Evolutionary conservation across 1,284 basidiomycete genomes (phyloP), one percentile per base, ranked within the genome.

Genomic region (Heterobasidion occidentale): DNA sequence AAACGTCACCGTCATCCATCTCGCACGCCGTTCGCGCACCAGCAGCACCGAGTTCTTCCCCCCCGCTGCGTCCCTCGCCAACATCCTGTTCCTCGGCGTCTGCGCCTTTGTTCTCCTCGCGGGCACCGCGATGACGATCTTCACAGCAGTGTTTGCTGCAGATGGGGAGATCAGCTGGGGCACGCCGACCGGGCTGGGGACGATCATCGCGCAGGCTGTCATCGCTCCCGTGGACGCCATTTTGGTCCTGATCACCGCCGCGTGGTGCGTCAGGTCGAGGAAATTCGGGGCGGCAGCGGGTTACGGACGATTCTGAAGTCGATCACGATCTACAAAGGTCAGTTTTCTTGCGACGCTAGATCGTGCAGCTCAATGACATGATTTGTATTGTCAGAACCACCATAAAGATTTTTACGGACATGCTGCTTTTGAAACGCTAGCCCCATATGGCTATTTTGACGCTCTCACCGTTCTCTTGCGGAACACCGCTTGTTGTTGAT

Each of bases 141-240:
- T 49, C 34, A 47, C 35, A 8, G 46, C 49, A 14, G 38, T 50
- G 6, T 47, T 52, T 35, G 48, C 44, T 6, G 27, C 47, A 20
- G 33, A 42, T 15, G 56, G 56, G 14, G 53, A 52, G 46, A 54
- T 57, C 35, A 55, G 49, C 36, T 59, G 53, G 56, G 52, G 50
- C 8, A 57, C 56, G 12, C 56, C 56, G 19, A 46, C 58, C 6
- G 34, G 36, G 15, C 44, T 53, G 55, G 58, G 58, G 20, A 57
- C 58, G 9, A 52, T 59, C 50, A 44, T 57, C 48, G 50, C 53
- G 44, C 58, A 59, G 54, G 53, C 36, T 9, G 53, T 38, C 15
- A 19, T 57, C 7, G 55, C 34, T 3, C 46, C 38, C 5, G 19
- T 57, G 0, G 46, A 15, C 9, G 49, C 52, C 3, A 42, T 42